Evolutionary conservation across 192 early-diverging fungal species (phyloP).

Genomic region (Chytriomyces sp.): DNA sequence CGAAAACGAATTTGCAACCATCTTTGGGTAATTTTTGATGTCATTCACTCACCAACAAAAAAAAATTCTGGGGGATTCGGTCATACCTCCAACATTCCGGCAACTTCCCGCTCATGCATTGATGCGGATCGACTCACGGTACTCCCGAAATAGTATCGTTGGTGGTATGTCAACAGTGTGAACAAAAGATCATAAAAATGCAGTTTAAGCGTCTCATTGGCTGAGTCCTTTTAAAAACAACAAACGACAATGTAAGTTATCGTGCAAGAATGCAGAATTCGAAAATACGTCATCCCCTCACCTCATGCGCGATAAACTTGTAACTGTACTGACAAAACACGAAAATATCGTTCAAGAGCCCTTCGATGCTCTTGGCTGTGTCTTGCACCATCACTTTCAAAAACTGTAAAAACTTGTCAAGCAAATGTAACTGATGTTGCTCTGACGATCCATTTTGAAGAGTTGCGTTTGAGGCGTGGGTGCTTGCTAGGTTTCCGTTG

Average conservation of each 20-base stretch:
- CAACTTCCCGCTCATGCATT: constrained; percentile 23
- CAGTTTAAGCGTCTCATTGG: constrained; percentile 17
- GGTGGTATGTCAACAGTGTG: constrained; percentile 26
- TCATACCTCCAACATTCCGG: constrained; percentile 19
- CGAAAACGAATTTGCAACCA: constrained; percentile 33
- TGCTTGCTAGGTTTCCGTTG: neutral
- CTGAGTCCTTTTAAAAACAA: constrained; percentile 4
- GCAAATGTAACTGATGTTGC: neutral
- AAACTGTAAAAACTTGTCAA: constrained; percentile 36
- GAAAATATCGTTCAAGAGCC: constrained; percentile 21
- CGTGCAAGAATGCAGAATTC: neutral
- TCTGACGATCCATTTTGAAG: too few relatives aligned
- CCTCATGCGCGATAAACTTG: constrained; percentile 30
- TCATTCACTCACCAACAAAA: neutral
- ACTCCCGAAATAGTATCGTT: constrained; percentile 34
- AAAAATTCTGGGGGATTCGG: neutral
- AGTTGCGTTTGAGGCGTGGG: neutral
- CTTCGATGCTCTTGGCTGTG: constrained; percentile 28
- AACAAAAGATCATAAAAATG: constrained; percentile 32
- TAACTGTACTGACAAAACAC: constrained; percentile 23
- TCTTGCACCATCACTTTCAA: constrained; percentile 27
- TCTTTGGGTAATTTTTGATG: constrained; percentile 4
- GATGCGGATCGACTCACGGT: constrained; percentile 2
- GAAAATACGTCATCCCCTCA: neutral
- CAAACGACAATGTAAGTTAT: neutral